These are phyloP conservation scores for Plasmodium gaboni DNA, from an alignment of 169 alveolate species.

Conservation along the genomic window DNA sequence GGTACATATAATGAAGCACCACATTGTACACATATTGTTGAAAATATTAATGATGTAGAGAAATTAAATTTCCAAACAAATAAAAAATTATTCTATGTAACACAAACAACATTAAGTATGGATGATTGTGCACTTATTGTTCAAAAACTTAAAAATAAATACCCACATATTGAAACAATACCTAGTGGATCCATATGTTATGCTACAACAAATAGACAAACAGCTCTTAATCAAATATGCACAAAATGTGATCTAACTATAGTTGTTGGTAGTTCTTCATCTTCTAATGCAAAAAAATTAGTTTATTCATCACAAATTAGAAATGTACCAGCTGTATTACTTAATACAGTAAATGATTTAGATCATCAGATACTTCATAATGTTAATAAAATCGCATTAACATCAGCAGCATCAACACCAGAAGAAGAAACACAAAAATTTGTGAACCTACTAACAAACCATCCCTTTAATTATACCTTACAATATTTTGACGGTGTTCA, in stretches of 20 bases:
- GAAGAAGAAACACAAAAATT: constrained; percentile 84
- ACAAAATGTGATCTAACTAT: constrained; percentile 78
- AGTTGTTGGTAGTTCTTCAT: constrained; percentile 86
- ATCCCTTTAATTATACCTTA: constrained; percentile 76
- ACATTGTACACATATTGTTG: constrained; percentile 84
- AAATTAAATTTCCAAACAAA: constrained; percentile 71
- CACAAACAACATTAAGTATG: constrained; percentile 89
- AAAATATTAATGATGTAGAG: constrained; percentile 84
- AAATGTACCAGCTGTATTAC: constrained; percentile 77
- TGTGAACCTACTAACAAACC: constrained; percentile 67
- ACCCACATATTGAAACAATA: constrained; percentile 85
- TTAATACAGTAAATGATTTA: constrained; percentile 79
- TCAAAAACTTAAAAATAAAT: constrained; percentile 78
- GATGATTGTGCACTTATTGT: constrained; percentile 86
- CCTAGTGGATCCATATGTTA: constrained; percentile 91
- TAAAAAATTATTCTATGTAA: constrained; percentile 84
- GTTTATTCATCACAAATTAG: constrained; percentile 83
- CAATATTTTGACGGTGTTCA: constrained; percentile 79
- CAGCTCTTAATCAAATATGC: constrained; percentile 82
- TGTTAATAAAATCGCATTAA: constrained; percentile 80
- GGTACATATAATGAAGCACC: constrained; percentile 91
- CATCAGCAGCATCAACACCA: constrained; percentile 91
- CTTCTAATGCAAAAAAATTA: constrained; percentile 87
- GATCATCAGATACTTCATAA: constrained; percentile 79
- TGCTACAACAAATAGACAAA: constrained; percentile 90